Base-by-base conservation (phyloP, 352 stramenopile species). In the Phytophthora capsici region DNA sequence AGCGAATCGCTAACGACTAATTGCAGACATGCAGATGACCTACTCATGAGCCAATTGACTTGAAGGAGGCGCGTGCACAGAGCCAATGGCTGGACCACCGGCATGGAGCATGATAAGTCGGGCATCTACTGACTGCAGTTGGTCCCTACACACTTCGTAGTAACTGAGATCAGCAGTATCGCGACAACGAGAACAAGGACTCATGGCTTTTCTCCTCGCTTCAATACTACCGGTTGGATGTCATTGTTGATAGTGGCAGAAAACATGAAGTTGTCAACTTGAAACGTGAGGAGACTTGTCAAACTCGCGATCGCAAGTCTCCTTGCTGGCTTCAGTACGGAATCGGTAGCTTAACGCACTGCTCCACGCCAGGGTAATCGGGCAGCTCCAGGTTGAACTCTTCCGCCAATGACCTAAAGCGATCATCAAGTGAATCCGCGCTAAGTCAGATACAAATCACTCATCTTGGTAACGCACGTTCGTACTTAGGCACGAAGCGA, bases 401-500 rank as follows among this genome's bases (percentile, higher is more conserved):
- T 26, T 86, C 75, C 9, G 82, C 79, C 37, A 93, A 56, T 6
- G 70, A 67, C 44, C 84, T 93, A 67, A 32, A 32, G 28, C 28
- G 28, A 32, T 32, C 8, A 32, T 32, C 28, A 32, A 32, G 28
- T 32, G 28, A 6, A 32, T 32, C 2, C 28, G 12, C 28, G 12
- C 28, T 12, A 10, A 2, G 28, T 32, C 8, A 32, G 28, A 32
- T 12, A 32, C 28, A 32, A 32, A 13, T 2, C 7, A 32, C 28
- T 12, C 28, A 3, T 12, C 1, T 12, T 8, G 28, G 8, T 32
- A 32, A 32, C 28, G 28, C 6, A 25, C 3, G 34, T 37, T 49
- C 73, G 60, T 74, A 95, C 88, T 90, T 96, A 6, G 97, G 96
- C 26, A 99, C 80, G 38, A 98, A 98, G 17, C 98, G 90, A 14